Base-by-base conservation (phyloP, 495 filamentous ascomycete genomes). In the Barbatosphaeria neglecta region DNA sequence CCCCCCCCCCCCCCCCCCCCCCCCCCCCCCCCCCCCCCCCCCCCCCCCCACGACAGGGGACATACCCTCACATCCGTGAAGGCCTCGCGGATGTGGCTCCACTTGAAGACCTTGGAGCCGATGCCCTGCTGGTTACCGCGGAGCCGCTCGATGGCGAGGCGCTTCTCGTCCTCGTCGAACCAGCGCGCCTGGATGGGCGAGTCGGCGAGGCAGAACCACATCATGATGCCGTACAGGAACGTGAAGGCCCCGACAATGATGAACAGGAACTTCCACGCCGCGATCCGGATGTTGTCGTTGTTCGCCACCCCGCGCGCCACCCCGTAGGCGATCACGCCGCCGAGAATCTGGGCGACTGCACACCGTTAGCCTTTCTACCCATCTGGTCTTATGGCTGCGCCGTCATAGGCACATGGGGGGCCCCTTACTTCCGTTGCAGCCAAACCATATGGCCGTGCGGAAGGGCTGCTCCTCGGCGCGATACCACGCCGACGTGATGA, bases 201-300 rank as follows among this genome's bases (percentile, higher is more conserved):
- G 53, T 84, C 81, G 1, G 80, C 81, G 15, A 84, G 58, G 16
- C 78, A 54, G 60, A 70, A 77, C 22, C 78, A 60, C 52, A 83
- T 78, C 4, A 76, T 45, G 16, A 78, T 24, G n/a, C 78, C 76
- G 31, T 79, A 61, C 0, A 54, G 48, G 4, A 72, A 50, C 3
- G 80, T 84, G 19, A 81, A 52, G 0, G 77, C 57, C 1, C 81
- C 80, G 0, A 73, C 77, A 19, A 77, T 62, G 1, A 83, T 66
- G 59, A 82, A 84, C 3, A 81, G 62, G 41, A 82, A 78, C 62
- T 80, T 79, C 78, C 78, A 82, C 0, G 74, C 63, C 18, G 67
- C 74, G 43, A 81, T 70, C 1, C 17, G 41, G 22, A 25, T 43
- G 22, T 35, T n/a, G 31, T 35, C 10, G 31, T 35, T 35, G 22